These are phyloP conservation scores for Ramaria sp. DNA, from an alignment of 768 basidiomycete genomes.

Conservation along the genomic window DNA sequence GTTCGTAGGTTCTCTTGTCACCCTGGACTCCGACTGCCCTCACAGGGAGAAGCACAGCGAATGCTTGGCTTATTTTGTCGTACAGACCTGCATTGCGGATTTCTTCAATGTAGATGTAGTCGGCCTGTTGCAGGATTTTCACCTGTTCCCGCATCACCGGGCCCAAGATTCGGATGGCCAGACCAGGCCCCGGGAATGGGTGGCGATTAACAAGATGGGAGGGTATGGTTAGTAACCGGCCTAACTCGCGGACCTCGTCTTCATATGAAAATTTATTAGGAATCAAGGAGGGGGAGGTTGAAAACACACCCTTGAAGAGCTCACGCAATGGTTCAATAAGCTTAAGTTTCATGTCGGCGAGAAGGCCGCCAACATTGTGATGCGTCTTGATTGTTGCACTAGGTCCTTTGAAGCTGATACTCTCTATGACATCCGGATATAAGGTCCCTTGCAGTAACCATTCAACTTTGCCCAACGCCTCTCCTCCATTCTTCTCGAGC, in stretches of 20 bases:
- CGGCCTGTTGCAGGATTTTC: conserved; percentile 80
- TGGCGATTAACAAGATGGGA: conserved; percentile 90
- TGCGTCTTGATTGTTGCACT: conserved; percentile 99
- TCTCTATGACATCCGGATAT: conserved; percentile 98
- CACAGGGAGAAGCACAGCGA: conserved; percentile 91
- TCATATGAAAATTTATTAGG: background rate
- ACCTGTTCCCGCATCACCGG: conserved; percentile 93
- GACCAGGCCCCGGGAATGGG: conserved; percentile 97
- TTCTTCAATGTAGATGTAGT: conserved; percentile 95
- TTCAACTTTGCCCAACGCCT: conserved; percentile 83
- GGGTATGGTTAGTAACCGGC: conserved; percentile 84
- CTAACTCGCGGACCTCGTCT: conserved; percentile 95
- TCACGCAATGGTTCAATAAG: conserved; percentile 95
- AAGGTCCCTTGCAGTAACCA: conserved; percentile 97
- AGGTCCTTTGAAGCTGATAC: conserved; percentile 98
- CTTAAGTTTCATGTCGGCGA: conserved; percentile 98
- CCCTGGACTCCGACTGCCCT: conserved; percentile 98
- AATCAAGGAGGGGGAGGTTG: background rate
- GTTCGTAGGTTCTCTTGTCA: conserved; percentile 92
- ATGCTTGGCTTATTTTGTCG: conserved; percentile 90
- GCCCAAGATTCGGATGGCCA: conserved; percentile 95
- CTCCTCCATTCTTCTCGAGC: conserved; percentile 56
- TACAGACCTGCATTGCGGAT: conserved; percentile 89
- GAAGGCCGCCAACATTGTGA: conserved; percentile 94
- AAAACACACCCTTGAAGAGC: conserved; percentile 82